Evolutionary conservation across 306 rosid genomes (phyloP).

Genomic region (Rubus parviflorus): DNA sequence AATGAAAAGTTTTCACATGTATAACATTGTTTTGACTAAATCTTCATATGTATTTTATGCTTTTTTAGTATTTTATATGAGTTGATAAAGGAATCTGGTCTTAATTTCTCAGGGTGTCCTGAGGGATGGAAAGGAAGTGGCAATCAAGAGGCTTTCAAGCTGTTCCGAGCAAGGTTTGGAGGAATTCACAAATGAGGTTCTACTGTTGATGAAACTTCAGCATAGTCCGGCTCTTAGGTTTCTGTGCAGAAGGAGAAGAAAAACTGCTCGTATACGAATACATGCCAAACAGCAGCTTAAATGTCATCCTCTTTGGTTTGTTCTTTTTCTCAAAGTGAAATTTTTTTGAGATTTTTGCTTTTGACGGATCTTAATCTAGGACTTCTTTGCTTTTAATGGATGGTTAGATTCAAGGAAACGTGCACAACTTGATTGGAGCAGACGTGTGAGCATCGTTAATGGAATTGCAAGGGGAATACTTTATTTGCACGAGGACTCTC

Average conservation of each 20-base stretch:
- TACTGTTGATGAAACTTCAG: conserved; percentile 62
- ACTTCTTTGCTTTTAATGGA: neutral
- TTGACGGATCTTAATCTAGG: neutral
- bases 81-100: neutral
- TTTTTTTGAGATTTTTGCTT: neutral
- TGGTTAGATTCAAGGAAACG: conserved; percentile 21
- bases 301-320: conserved; percentile 59
- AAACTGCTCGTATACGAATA: conserved; percentile 69
- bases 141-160: conserved; percentile 64
- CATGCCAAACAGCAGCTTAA: conserved; percentile 63
- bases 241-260: conserved; percentile 53
- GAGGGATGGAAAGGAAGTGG: conserved; percentile 55
- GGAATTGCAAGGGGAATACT: conserved; percentile 64
- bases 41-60: neutral
- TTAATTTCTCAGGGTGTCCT: conserved; percentile 47
- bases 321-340: neutral
- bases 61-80: neutral
- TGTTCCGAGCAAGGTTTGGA: conserved; percentile 57
- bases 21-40: neutral
- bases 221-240: conserved; percentile 68
- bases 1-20: neutral
- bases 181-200: conserved; percentile 67
- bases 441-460: conserved; percentile 46
- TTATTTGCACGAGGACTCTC: conserved; percentile 70
- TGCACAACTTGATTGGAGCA: conserved; percentile 47